Percentiles rank a stretch among this genome's conserved stretches.
phyloP scores from a whole-genome alignment of 176 grass and related monocot genomes.

The Otatea glauca region DNA sequence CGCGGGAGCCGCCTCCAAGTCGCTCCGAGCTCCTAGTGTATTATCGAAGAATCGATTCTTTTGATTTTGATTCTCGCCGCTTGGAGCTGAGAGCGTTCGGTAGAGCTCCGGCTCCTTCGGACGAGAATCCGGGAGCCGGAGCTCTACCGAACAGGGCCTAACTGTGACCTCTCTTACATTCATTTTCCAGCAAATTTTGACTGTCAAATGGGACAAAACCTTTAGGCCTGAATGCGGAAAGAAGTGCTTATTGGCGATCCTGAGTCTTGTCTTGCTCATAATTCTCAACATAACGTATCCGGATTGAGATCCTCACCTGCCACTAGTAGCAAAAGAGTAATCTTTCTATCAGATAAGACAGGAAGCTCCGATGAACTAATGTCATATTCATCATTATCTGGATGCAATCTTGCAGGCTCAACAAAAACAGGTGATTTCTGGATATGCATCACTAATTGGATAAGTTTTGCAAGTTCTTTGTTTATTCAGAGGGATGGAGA shows the following conservation, averaged over 20 bases:
- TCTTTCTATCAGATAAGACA: slow-evolving; percentile 44
- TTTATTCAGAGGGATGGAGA: slow-evolving; percentile 27
- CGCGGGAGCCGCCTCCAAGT: too few relatives aligned
- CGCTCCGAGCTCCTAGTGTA: too few relatives aligned
- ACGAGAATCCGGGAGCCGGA: too few relatives aligned
- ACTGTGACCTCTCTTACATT: neutral
- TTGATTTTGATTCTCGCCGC: too few relatives aligned
- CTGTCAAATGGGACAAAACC: neutral
- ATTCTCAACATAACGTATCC: neutral
- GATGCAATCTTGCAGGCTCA: slow-evolving; percentile 29
- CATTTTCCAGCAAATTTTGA: neutral
- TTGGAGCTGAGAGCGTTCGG: too few relatives aligned
- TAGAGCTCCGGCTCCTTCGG: too few relatives aligned
- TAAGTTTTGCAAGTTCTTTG: slow-evolving; percentile 33
- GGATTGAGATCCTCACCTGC: slow-evolving; percentile 34
- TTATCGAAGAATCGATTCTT: too few relatives aligned
- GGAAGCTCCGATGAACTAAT: slow-evolving; percentile 30
- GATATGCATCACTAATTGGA: slow-evolving; percentile 45
- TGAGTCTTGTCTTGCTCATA: neutral
- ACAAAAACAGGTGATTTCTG: slow-evolving; percentile 40
- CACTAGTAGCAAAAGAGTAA: slow-evolving; percentile 33
- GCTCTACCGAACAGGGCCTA: too few relatives aligned
- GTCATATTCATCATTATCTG: slow-evolving; percentile 9
- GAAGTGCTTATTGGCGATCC: neutral
- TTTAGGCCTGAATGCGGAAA: slow-evolving; percentile 5